A percentile compares a stretch with the other conserved stretches of the same genome.
phyloP scores from a whole-genome alignment of 495 filamentous ascomycete species.

The Xylaria venustula region DNA sequence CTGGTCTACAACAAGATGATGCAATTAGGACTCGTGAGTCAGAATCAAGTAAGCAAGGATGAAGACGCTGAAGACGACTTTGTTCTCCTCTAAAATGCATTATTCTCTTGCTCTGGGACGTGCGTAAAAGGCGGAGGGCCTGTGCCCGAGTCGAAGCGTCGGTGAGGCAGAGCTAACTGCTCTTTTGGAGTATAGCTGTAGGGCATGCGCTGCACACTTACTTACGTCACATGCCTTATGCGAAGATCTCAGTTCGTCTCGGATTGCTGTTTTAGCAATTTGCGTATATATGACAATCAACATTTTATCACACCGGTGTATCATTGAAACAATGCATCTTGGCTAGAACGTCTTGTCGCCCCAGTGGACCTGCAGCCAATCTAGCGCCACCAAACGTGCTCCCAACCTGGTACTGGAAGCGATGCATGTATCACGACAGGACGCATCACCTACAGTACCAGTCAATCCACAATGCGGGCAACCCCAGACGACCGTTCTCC shows the following conservation, averaged over 20 bases:
- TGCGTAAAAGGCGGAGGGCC: not conserved
- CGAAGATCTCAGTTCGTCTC: constrained; percentile 1
- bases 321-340: not conserved
- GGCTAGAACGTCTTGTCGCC: not conserved
- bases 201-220: not conserved
- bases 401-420: constrained; percentile 1
- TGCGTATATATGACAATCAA: not conserved
- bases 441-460: constrained; percentile 7
- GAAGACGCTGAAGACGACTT: constrained; percentile 3
- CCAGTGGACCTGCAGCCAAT: not conserved
- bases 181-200: not conserved
- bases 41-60: constrained; percentile 19
- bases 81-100: constrained; percentile 4
- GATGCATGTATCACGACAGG: constrained; percentile 12
- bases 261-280: not conserved
- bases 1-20: constrained; percentile 32
- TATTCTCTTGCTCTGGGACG: not conserved
- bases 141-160: not conserved
- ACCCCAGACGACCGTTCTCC: constrained; percentile 3
- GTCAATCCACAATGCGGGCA: constrained; percentile 2
- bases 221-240: not conserved
- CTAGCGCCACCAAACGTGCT: not conserved
- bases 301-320: not conserved
- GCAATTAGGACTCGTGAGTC: constrained; percentile 21
- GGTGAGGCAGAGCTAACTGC: not conserved